These are phyloP conservation scores for Rosa lucieae DNA, from an alignment of 306 rosid species.

Conservation along the genomic window DNA sequence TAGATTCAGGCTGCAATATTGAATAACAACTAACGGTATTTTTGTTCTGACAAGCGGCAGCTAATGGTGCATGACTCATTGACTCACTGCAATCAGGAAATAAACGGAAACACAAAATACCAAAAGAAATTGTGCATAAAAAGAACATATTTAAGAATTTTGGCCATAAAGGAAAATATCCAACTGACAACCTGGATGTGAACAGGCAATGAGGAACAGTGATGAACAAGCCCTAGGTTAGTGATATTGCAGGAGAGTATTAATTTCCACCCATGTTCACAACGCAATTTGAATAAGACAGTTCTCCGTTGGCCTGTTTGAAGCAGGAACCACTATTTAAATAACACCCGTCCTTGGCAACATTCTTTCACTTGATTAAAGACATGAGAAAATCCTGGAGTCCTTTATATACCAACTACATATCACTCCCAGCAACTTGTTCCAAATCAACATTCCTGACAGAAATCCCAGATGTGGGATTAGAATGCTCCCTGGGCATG, in stretches of 20 bases:
- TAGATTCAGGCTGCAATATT: not conserved
- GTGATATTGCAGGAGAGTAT: not conserved
- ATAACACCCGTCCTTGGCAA: conserved; percentile 34
- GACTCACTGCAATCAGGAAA: not conserved
- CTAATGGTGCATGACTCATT: not conserved
- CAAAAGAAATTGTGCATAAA: not conserved
- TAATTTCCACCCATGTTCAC: conserved; percentile 9
- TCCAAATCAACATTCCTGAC: conserved; percentile 42
- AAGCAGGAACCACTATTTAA: conserved; percentile 40
- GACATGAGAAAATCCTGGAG: conserved; percentile 35
- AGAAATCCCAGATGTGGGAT: conserved; percentile 51
- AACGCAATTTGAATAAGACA: conserved; percentile 30
- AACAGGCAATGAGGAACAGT: not conserved
- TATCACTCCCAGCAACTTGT: conserved; percentile 42
- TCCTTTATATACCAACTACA: conserved; percentile 40
- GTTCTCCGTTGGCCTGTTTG: conserved; percentile 24
- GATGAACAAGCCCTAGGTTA: not conserved
- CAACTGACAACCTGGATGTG: not conserved
- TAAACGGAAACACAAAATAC: not conserved
- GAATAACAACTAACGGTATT: not conserved
- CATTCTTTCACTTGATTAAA: conserved; percentile 38
- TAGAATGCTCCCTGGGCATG: conserved; percentile 55
- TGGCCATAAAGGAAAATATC: not conserved
- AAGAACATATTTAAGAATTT: not conserved
- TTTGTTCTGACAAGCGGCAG: not conserved